Conservation (phyloP, 495 filamentous ascomycete species). For the Lasiosphaeriaceae sp. region DNA sequence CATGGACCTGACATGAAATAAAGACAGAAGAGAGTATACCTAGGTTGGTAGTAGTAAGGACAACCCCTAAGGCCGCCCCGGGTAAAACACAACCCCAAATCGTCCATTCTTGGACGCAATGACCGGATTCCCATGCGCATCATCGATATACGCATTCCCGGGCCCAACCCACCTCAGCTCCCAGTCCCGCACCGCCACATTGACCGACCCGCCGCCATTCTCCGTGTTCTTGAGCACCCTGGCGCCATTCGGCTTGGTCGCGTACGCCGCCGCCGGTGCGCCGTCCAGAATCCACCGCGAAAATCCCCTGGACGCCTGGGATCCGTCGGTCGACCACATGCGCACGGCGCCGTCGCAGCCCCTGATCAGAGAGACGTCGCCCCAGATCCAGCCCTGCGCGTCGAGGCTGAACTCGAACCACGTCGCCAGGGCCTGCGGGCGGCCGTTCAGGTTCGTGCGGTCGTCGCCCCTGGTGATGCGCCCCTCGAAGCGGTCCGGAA, state of each 20-base stretch:
- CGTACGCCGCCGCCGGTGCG: slow-evolving; percentile 6
- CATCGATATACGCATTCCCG: slow-evolving; percentile 21
- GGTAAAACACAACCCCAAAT: slow-evolving; percentile 10
- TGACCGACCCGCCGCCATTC: slow-evolving; percentile 5
- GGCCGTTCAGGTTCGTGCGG: slow-evolving; percentile 14
- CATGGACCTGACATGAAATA: no score
- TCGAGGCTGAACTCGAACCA: slow-evolving; percentile 29
- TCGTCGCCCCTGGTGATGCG: slow-evolving; percentile 22
- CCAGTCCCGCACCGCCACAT: slow-evolving; percentile 11
- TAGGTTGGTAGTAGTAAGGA: no score
- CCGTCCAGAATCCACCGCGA: slow-evolving; percentile 8
- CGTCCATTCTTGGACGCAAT: slow-evolving; percentile 21
- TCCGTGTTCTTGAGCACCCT: slow-evolving; percentile 20
- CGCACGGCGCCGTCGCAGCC: slow-evolving; percentile 23
- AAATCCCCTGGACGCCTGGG: slow-evolving; percentile 15
- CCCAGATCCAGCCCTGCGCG: slow-evolving; percentile 29
- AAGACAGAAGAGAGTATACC: no score
- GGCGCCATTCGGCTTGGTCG: slow-evolving; percentile 11
- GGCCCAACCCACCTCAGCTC: slow-evolving; percentile 14
- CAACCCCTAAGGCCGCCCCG: slow-evolving; percentile 2
- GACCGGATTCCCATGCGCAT: slow-evolving; percentile 25
- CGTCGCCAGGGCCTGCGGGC: slow-evolving; percentile 17
- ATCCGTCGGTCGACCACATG: slow-evolving; percentile 14
- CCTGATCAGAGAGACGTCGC: slow-evolving; percentile 25
- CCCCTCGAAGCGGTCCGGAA: slow-evolving; percentile 19